Conservation (phyloP, 805 yeast genomes). For the Torulaspora maleeae region DNA sequence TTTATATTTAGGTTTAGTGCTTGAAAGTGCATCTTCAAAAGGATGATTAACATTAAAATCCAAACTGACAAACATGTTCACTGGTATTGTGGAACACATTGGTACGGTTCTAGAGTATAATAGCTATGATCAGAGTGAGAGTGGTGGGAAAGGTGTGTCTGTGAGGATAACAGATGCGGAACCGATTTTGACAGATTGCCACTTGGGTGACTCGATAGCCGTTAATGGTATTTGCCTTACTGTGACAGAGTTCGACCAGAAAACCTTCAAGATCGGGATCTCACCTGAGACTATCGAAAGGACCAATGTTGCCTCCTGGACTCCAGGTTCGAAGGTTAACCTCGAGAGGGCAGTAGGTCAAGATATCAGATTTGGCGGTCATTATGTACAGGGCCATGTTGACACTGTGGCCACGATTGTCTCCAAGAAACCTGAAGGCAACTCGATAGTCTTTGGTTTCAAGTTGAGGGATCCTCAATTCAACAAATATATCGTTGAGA, state of each 20-base stretch:
- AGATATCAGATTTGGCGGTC: constrained; percentile 91
- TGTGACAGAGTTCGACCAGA: constrained; percentile 68
- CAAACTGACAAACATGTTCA: constrained; percentile 87
- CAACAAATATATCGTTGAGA: constrained; percentile 76
- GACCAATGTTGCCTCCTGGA: constrained; percentile 65
- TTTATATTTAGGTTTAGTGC: constrained; percentile 1
- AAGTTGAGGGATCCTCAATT: constrained; percentile 57
- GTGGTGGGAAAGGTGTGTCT: constrained; percentile 54
- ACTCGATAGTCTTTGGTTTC: constrained; percentile 74
- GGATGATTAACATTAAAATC: too few species aligned
- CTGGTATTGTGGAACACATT: constrained; percentile 85
- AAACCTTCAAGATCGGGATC: constrained; percentile 78
- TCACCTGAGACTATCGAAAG: constrained; percentile 88
- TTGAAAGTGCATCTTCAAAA: neutral
- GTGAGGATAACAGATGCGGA: constrained; percentile 59
- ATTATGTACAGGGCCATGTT: constrained; percentile 95
- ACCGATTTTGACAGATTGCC: constrained; percentile 68
- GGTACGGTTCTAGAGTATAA: constrained; percentile 45
- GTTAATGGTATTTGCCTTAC: constrained; percentile 89
- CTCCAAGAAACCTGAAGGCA: constrained; percentile 53
- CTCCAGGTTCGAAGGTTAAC: constrained; percentile 61
- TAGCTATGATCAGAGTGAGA: constrained; percentile 19
- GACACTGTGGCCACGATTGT: constrained; percentile 78
- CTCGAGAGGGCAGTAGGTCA: constrained; percentile 81
- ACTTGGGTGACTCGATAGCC: constrained; percentile 90